A percentile compares a stretch with the other conserved stretches of the same genome.
phyloP scores from a whole-genome alignment of 805 yeast species.

The Starmerella scarabaei region DNA sequence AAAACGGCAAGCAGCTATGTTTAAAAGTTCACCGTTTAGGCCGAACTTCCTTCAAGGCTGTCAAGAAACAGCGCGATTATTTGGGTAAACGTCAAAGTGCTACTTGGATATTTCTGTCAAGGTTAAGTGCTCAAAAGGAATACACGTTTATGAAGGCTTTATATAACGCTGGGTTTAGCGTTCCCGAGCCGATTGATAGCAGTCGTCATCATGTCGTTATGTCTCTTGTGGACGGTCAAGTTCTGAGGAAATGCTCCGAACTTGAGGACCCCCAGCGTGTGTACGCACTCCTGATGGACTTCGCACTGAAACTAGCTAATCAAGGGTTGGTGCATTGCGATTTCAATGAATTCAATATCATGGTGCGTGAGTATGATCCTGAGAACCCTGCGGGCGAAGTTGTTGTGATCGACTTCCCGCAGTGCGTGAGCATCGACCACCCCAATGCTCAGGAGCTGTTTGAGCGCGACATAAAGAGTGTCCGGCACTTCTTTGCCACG shows the following conservation, averaged over 20 bases:
- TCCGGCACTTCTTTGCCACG: constrained; percentile 66
- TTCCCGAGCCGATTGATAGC: constrained; percentile 79
- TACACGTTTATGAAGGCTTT: constrained; percentile 74
- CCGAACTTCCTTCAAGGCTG: constrained; percentile 82
- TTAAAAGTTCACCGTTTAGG: constrained; percentile 89
- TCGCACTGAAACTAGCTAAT: constrained; percentile 69
- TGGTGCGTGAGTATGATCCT: constrained; percentile 46
- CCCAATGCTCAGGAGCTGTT: constrained; percentile 78
- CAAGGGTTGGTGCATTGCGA: constrained; percentile 94
- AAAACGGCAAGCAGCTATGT: constrained; percentile 52
- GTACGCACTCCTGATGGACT: constrained; percentile 76
- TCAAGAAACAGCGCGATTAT: constrained; percentile 88
- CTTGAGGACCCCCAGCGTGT: constrained; percentile 58
- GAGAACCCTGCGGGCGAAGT: constrained; percentile 46
- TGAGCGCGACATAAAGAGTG: constrained; percentile 85
- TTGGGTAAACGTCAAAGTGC: constrained; percentile 56
- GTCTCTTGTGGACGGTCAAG: constrained; percentile 82
- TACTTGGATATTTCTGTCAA: constrained; percentile 85
- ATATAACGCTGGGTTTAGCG: constrained; percentile 61
- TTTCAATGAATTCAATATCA: constrained; percentile 91
- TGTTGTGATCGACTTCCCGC: constrained; percentile 95
- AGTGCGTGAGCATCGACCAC: constrained; percentile 88
- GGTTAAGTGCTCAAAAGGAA: constrained; percentile 86
- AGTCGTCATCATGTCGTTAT: constrained; percentile 86
- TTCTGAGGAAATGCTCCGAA: constrained; percentile 70